These are phyloP conservation scores for Cylindrotheca fusiformis DNA, from an alignment of 108 stramenopile genomes.

Conservation along the genomic window DNA sequence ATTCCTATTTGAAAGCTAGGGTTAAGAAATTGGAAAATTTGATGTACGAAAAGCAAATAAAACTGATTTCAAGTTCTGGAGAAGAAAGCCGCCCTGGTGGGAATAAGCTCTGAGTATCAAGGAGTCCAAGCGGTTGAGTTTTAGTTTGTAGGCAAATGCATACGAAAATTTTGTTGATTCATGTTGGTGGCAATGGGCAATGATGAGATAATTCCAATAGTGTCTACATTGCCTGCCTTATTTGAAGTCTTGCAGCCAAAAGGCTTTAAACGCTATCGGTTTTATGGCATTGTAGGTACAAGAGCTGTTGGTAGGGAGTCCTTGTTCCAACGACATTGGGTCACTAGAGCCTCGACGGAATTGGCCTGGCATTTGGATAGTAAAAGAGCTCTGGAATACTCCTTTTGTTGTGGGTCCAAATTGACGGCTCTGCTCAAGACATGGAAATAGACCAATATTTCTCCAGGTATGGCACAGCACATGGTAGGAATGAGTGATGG, in stretches of 20 bases:
- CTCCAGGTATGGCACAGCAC: slow-evolving; percentile 12
- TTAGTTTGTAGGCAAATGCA: too few relatives aligned
- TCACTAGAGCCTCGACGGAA: background rate
- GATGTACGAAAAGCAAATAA: slow-evolving; percentile 49
- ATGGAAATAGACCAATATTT: slow-evolving; percentile 12
- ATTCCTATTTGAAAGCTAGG: slow-evolving; percentile 38
- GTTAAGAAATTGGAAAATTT: slow-evolving; percentile 43
- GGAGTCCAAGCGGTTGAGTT: too few relatives aligned
- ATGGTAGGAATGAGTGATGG: slow-evolving; percentile 7
- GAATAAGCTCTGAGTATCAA: too few relatives aligned
- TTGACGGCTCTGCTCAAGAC: slow-evolving; percentile 12
- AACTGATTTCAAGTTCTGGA: slow-evolving; percentile 18
- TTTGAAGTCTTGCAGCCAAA: too few relatives aligned
- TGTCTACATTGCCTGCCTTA: too few relatives aligned
- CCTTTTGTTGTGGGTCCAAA: slow-evolving; percentile 10
- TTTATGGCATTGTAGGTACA: too few relatives aligned
- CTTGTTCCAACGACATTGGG: slow-evolving; percentile 2
- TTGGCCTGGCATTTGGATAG: slow-evolving; percentile 3
- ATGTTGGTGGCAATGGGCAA: too few relatives aligned
- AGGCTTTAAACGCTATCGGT: too few relatives aligned
- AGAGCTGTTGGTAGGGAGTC: too few relatives aligned
- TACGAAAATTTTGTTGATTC: too few relatives aligned
- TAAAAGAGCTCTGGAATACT: background rate
- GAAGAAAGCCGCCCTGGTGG: slow-evolving; percentile 1
- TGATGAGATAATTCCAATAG: too few relatives aligned